Conservation (phyloP, 345 rosid genomes). For the Carallia brachiata region DNA sequence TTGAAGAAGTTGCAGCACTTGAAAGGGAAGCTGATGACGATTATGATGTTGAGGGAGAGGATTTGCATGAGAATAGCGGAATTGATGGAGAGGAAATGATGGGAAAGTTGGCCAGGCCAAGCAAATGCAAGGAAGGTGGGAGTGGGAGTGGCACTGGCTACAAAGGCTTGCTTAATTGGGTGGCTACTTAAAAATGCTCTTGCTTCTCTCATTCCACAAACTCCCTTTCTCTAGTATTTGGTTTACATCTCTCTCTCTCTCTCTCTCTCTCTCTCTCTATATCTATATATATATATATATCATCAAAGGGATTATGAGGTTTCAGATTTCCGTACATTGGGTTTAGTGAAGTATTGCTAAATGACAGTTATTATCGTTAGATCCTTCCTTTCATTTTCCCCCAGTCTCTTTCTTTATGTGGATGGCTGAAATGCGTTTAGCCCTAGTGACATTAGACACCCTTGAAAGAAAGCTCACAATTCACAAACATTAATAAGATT, state of each 20-base stretch:
- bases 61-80: neutral
- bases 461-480: too few relatives aligned
- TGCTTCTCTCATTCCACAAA: neutral
- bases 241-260: neutral
- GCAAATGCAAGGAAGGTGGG: constrained; percentile 9
- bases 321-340: neutral
- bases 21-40: neutral
- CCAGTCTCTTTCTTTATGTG: neutral
- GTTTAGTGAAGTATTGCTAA: constrained; percentile 10
- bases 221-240: neutral
- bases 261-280: neutral
- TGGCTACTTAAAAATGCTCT: constrained; percentile 9
- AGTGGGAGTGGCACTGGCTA: constrained; percentile 13
- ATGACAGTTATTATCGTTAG: constrained; percentile 23
- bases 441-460: too few relatives aligned
- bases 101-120: constrained; percentile 6
- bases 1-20: constrained; percentile 12
- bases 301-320: neutral
- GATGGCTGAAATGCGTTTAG: neutral
- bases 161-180: constrained; percentile 12
- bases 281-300: neutral
- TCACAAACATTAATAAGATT: too few relatives aligned
- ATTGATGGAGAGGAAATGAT: constrained; percentile 6
- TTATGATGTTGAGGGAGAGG: neutral
- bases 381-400: neutral